These are phyloP conservation scores for Monosporascus sp. DNA, from an alignment of 2,329 filamentous ascomycete species.

Conservation along the genomic window DNA sequence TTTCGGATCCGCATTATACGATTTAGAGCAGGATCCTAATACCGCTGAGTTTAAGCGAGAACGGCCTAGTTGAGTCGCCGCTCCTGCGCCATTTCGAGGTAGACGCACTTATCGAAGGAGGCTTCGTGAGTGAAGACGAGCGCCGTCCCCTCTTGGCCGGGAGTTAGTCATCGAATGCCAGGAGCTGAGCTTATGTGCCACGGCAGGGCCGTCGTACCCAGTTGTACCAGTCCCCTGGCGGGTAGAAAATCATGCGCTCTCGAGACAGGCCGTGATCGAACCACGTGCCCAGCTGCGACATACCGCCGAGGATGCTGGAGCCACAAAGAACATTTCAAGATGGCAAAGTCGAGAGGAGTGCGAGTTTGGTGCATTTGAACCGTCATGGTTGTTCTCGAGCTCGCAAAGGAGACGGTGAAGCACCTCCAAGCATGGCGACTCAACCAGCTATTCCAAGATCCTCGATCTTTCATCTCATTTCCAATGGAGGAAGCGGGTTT, in stretches of 20 bases:
- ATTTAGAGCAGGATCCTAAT: constrained; percentile 1
- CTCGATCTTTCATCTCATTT: constrained; percentile 5
- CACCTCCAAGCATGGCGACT: constrained; percentile 5
- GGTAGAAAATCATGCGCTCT: constrained; percentile 12
- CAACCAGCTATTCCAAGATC: neutral
- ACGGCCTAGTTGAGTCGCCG: constrained; percentile 21
- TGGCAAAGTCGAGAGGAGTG: constrained; percentile 14
- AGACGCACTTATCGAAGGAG: constrained; percentile 18
- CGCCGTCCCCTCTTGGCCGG: constrained; percentile 11
- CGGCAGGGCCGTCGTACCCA: constrained; percentile 16
- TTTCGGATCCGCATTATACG: too few species aligned
- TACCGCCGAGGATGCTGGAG: constrained; percentile 9
- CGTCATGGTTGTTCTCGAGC: constrained; percentile 12
- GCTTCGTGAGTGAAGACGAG: constrained; percentile 13
- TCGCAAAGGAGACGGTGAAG: constrained; percentile 8
- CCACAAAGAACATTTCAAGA: constrained; percentile 15
- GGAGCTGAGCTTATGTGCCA: constrained; percentile 19
- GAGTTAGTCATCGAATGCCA: constrained; percentile 14
- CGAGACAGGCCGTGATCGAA: constrained; percentile 12
- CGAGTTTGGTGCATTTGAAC: constrained; percentile 19
- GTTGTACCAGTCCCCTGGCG: constrained; percentile 11
- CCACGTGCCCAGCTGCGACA: constrained; percentile 12
- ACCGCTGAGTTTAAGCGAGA: constrained; percentile 11
- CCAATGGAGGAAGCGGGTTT: constrained; percentile 4
- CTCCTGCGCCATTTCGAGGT: constrained; percentile 23